Evolutionary conservation across 2,329 filamentous ascomycete genomes (phyloP).

Genomic region (Botrytis medusae): DNA sequence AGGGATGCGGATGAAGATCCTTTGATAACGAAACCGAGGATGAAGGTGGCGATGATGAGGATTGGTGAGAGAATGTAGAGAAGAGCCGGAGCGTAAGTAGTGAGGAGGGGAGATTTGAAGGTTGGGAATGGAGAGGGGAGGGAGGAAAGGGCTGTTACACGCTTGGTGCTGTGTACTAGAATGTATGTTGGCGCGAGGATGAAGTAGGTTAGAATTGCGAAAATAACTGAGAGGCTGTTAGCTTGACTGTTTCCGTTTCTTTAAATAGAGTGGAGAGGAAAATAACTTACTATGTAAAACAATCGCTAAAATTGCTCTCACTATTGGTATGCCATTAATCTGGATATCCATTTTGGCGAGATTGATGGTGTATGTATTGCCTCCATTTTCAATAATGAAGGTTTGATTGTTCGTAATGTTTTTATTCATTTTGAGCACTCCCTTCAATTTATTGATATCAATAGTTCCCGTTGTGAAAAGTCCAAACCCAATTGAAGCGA

Average conservation of each 20-base stretch:
- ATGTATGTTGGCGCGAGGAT: not conserved
- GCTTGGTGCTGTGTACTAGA: not conserved
- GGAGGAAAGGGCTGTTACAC: not conserved
- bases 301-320: not conserved
- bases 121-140: not conserved
- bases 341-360: not conserved
- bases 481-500: not conserved
- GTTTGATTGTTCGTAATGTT: not conserved
- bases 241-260: not conserved
- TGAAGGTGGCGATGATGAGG: not conserved
- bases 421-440: not conserved
- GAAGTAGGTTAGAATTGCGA: not conserved
- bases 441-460: not conserved
- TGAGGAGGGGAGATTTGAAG: not conserved
- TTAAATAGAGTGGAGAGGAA: rapidly evolving
- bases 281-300: not conserved
- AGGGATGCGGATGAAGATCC: not conserved
- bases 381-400: not conserved
- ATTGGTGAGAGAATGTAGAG: not conserved
- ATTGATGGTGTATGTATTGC: not conserved
- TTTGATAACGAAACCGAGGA: not conserved
- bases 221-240: not conserved
- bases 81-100: not conserved
- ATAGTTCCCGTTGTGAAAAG: not conserved
- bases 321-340: not conserved